Conservation (phyloP, 2,329 filamentous ascomycete species). For the Sphaerostilbella broomeana region DNA sequence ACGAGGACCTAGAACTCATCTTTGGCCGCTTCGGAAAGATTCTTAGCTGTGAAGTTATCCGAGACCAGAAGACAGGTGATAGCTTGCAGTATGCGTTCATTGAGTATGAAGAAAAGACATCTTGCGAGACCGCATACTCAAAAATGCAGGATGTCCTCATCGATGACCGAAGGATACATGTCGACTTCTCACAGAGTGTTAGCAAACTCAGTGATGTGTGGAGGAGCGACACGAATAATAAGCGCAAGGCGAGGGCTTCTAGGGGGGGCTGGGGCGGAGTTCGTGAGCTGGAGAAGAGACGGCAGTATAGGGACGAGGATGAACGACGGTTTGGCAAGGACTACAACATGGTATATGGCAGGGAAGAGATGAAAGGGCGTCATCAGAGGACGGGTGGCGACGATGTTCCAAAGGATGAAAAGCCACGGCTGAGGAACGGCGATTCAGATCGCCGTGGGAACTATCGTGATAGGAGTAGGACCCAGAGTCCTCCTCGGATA, state of each 20-base stretch:
- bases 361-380: constrained; percentile 56
- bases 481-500: constrained; percentile 32
- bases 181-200: constrained; percentile 96
- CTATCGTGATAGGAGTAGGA: constrained; percentile 36
- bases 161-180: constrained; percentile 94
- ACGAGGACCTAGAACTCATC: constrained; percentile 90
- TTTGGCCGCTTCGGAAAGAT: constrained; percentile 97
- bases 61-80: constrained; percentile 88
- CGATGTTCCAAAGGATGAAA: constrained; percentile 14
- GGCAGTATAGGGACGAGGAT: constrained; percentile 74
- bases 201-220: constrained; percentile 82
- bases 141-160: constrained; percentile 99
- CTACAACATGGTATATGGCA: constrained; percentile 79
- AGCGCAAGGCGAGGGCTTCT: constrained; percentile 55
- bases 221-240: constrained; percentile 78
- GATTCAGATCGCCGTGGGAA: neutral
- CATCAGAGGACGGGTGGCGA: constrained; percentile 25
- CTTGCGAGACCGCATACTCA: constrained; percentile 92
- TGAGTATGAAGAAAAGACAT: constrained; percentile 86
- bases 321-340: constrained; percentile 38
- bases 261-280: constrained; percentile 88
- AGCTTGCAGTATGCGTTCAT: constrained; percentile 97
- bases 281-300: constrained; percentile 77
- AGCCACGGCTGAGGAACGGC: constrained; percentile 13
- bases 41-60: constrained; percentile 89